phyloP scores from a whole-genome alignment of 2,329 filamentous ascomycete genomes.

The Cordyceps fumosorosea region DNA sequence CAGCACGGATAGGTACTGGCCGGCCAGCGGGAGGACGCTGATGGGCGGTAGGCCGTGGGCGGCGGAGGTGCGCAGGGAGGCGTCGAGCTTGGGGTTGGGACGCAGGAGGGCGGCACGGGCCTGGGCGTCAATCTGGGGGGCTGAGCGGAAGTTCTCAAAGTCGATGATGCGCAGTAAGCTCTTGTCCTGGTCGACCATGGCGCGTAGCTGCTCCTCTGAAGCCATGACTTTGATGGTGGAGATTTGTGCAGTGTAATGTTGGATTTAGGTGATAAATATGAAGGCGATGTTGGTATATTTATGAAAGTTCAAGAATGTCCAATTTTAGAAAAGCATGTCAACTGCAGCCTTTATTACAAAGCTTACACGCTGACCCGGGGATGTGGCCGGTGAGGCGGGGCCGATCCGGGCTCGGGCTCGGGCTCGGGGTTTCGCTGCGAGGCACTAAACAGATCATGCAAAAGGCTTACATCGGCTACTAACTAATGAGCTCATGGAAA shows the following conservation, averaged over 20 bases:
- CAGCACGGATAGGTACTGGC: conserved; percentile 34
- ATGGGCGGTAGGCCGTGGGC: conserved; percentile 31
- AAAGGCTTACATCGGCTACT: too few relatives aligned
- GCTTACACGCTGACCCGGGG: not conserved
- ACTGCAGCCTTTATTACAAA: not conserved
- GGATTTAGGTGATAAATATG: not conserved
- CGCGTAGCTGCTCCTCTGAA: not conserved
- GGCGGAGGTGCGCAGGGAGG: conserved; percentile 25
- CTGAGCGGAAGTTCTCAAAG: conserved; percentile 2
- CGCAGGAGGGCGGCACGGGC: not conserved
- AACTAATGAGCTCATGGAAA: not conserved
- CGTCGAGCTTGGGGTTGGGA: conserved; percentile 11
- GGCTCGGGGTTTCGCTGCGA: not conserved
- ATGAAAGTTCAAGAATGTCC: not conserved
- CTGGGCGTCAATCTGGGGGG: conserved; percentile 19
- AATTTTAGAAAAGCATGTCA: not conserved
- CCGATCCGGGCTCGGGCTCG: not conserved
- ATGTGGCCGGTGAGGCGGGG: not conserved
- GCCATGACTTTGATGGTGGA: not conserved
- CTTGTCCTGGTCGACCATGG: not conserved
- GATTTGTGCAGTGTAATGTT: not conserved
- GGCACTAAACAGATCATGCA: too few relatives aligned
- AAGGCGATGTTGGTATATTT: not conserved
- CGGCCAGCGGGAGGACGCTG: conserved; percentile 28
- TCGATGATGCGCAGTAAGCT: not conserved